Conservation (phyloP, 2,329 filamentous ascomycete species). For the Colletotrichum musae region DNA sequence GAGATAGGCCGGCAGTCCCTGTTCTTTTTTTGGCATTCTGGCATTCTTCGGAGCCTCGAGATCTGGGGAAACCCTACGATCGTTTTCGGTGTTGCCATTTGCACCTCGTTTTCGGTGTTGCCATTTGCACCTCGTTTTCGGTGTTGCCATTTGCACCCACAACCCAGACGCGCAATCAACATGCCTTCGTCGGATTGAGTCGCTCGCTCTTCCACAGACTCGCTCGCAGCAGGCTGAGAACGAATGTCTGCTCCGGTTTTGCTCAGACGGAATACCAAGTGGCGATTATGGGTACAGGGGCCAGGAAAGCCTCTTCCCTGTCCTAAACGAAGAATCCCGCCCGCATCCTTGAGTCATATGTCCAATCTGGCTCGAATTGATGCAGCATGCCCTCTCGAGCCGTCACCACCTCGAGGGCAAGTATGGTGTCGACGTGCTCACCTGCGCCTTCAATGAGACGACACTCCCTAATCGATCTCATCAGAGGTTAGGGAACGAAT, state of each 20-base stretch:
- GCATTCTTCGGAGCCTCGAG: conserved; percentile 28
- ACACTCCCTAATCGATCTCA: background rate
- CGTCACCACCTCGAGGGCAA: background rate
- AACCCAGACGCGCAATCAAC: conserved; percentile 8
- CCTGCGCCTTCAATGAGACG: background rate
- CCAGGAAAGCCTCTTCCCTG: conserved; percentile 11
- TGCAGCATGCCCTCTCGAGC: conserved; percentile 12
- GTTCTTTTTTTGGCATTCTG: conserved; percentile 41
- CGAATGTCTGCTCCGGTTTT: background rate
- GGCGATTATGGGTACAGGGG: conserved; percentile 29
- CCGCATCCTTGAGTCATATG: conserved; percentile 17
- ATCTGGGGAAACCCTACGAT: conserved; percentile 38
- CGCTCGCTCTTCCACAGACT: background rate
- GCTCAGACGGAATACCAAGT: conserved; percentile 18
- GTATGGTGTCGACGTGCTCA: background rate
- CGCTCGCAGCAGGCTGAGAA: background rate
- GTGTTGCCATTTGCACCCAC: conserved; percentile 3
- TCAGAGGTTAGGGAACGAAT: conserved; percentile 3
- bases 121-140: conserved; percentile 6
- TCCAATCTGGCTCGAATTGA: conserved; percentile 1
- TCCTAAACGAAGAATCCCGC: conserved; percentile 17
- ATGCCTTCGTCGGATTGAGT: background rate
- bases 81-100: conserved; percentile 2
- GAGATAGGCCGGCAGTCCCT: conserved; percentile 32
- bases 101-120: conserved; percentile 5